Base-by-base conservation (phyloP, 2,329 filamentous ascomycete species). In the Hypoxylon sp. region DNA sequence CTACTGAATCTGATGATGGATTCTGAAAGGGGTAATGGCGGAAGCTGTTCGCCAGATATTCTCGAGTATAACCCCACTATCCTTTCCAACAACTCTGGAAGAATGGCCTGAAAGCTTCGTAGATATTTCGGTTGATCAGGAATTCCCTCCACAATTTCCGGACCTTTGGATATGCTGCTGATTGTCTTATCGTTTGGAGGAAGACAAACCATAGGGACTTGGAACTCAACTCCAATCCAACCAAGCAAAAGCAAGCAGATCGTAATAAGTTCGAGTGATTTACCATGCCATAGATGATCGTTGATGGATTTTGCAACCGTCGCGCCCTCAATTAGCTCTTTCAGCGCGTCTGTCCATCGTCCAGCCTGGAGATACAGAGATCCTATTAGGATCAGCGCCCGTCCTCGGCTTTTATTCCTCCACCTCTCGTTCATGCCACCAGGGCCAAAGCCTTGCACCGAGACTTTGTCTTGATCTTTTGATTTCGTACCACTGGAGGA, bases 261-360 rank as follows among this genome's bases (percentile, higher is more conserved):
- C 35, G 94, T 75, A 53, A 96, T 90, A 19, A 92, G 85, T 68
- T 99, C 95, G 13, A 99, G 78, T 1, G 91, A 92, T 72, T 97
- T 97, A 12, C 90, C 94, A 73, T 97, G 91, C 93, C 94, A 99
- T n/a, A 97, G 71, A 71, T 96, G 90, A 71, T 99, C 94, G 63
- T 91, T 92, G 51, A 89, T 82, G 26, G 84, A 86, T 63, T 90
- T 88, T 11, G 91, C 88, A 61, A 87, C 84, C 7, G 82, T 82
- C 2, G 89, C 91, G 44, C 88, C 90, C 53, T 97, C 93, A 7
- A 84, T 78, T 15, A 97, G 81, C 67, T 96, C 90, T 68, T 84
- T 88, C 34, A 97, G 71, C 5, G 93, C 92, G 72, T 97, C 92
- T 36, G 80, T 83, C 91, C 94, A 97, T 56, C 91, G 84, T 17